These are phyloP conservation scores for Phytophthora pseudosyringae DNA, from an alignment of 352 stramenopile species.

Conservation along the genomic window DNA sequence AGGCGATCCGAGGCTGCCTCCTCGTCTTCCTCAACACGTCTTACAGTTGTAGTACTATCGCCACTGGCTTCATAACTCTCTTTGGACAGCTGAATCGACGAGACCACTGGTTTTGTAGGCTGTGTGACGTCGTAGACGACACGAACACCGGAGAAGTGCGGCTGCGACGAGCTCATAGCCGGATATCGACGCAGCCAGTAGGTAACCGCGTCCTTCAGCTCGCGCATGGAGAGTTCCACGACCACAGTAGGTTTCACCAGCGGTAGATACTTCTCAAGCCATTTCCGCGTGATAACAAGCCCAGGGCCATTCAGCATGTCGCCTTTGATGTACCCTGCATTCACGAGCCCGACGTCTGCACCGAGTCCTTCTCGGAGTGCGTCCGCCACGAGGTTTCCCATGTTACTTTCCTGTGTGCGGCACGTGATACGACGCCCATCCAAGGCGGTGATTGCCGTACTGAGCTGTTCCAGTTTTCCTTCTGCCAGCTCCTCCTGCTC, in stretches of 20 bases:
- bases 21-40: conserved; percentile 11
- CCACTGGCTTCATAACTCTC: conserved; percentile 16
- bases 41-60: background rate
- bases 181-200: conserved; percentile 72
- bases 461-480: conserved; percentile 51
- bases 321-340: conserved; percentile 86
- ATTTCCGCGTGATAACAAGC: conserved; percentile 58
- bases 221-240: conserved; percentile 51
- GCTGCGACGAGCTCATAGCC: conserved; percentile 71
- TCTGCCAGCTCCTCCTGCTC: conserved; percentile 56
- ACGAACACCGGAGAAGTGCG: conserved; percentile 71
- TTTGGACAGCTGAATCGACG: conserved; percentile 40
- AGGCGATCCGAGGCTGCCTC: conserved; percentile 15
- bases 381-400: conserved; percentile 84
- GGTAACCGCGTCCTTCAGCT: conserved; percentile 59
- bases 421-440: conserved; percentile 73
- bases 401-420: conserved; percentile 68
- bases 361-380: conserved; percentile 62
- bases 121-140: conserved; percentile 42
- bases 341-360: conserved; percentile 68
- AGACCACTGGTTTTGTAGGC: conserved; percentile 24
- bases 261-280: conserved; percentile 75
- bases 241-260: conserved; percentile 61
- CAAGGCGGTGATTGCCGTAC: conserved; percentile 42
- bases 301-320: conserved; percentile 62